Evolutionary conservation across 129 eudicot species (phyloP).

Genomic region (Kitagawia praeruptora): DNA sequence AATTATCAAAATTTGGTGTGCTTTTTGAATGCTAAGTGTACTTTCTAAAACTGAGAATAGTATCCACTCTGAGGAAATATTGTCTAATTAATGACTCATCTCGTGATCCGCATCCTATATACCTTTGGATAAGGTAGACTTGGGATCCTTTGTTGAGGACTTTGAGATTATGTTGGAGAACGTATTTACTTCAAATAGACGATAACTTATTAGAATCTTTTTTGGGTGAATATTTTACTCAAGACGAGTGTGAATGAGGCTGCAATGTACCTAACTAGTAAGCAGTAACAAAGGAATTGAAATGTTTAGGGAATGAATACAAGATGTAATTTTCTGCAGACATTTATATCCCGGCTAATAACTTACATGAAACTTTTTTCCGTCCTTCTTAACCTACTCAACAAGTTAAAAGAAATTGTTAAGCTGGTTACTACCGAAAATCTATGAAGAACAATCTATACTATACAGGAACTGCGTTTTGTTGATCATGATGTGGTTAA

Average conservation of each 20-base stretch:
- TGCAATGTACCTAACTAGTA: background rate
- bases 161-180: background rate
- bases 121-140: background rate
- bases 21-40: background rate
- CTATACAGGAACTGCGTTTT: background rate
- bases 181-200: background rate
- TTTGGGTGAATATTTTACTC: background rate
- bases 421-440: background rate
- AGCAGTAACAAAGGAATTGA: background rate
- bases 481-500: background rate
- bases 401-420: background rate
- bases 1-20: background rate
- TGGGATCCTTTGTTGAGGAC: background rate
- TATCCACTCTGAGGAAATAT: background rate
- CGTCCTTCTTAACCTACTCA: background rate
- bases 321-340: background rate
- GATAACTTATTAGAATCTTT: background rate
- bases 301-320: background rate
- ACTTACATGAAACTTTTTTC: background rate
- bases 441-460: background rate
- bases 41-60: background rate
- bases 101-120: background rate
- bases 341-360: background rate
- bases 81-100: background rate
- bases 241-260: background rate